Evolutionary conservation across 2,329 filamentous ascomycete species (phyloP), one percentile per base, ranked within the genome.

Genomic region (Diaporthe citri): DNA sequence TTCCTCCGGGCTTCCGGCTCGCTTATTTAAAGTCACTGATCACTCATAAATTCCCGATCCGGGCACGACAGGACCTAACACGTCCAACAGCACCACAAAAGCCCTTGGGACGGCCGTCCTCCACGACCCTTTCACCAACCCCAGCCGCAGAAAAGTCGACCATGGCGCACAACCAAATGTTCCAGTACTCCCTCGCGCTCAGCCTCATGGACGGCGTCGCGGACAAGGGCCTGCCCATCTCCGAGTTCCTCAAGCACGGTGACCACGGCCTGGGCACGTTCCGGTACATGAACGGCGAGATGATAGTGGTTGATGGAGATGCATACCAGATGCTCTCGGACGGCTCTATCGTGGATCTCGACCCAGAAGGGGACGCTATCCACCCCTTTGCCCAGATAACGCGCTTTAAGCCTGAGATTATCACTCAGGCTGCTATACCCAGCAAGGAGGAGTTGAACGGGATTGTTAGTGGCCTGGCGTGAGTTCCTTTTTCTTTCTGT

Each of bases 191-290:
- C 67, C 79, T 83, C 71, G 72, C 83, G 36, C 81, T 81, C 1
- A 80, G 81, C 28, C 80, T 83, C 0, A 82, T 83, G 82, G 82
- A 83, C 72, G 82, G 82, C 74, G 80, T 83, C 41, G 82, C 82
- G 51, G 79, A 80, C 25, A 77, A 79, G 39, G 82, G 82, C 74
- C 77, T 79, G 12, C 81, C 82, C 6, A 76, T 83, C 43, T 74
- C 79, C 0, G 71, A 73, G 4, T 76, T 83, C 36, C 77, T 83
- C 56, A 69, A 70, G 9, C 81, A 83, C 71, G 82, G 82, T 71
- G 77, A 83, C 78, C 81, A 82, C 76, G 82, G 82, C 10, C 77
- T 84, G 0, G 82, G 82, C 57, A 83, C 82, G 4, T 84, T 84
- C 76, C 77, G 78, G 36, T 57, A 78, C 78, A 83, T 83, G 79